Evolutionary conservation across 257 asterid genomes (phyloP).

Genomic region (Nemophila menziesii): DNA sequence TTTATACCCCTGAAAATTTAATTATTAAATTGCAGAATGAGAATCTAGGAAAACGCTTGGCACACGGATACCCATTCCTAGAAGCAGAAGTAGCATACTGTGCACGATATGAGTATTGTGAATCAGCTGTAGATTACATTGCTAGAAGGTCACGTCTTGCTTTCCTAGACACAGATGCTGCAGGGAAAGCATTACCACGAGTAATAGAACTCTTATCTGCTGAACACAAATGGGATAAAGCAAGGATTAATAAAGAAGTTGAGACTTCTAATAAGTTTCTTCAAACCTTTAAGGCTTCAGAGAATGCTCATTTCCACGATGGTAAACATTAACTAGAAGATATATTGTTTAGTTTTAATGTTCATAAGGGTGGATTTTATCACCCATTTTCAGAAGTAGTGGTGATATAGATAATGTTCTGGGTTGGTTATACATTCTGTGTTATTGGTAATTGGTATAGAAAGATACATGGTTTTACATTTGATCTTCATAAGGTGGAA

Average conservation of each 20-base stretch:
- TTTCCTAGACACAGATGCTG: conserved; percentile 95
- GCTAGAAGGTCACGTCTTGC: conserved; percentile 97
- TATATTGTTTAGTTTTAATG: background rate
- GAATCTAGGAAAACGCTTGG: conserved; percentile 87
- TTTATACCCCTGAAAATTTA: too few species aligned
- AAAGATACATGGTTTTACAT: too few species aligned
- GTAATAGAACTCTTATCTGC: conserved; percentile 63
- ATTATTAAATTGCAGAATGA: conserved; percentile 43
- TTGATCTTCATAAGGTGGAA: too few species aligned
- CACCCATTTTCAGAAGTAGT: background rate
- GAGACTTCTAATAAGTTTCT: conserved; percentile 53
- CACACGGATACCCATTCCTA: conserved; percentile 91
- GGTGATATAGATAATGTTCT: too few species aligned
- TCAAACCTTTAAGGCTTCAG: conserved; percentile 88
- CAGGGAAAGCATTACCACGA: conserved; percentile 69
- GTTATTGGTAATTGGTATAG: background rate
- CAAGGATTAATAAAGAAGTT: conserved; percentile 57
- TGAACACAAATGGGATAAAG: conserved; percentile 85
- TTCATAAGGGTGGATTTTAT: background rate
- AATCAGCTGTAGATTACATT: conserved; percentile 84
- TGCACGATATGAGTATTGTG: conserved; percentile 92
- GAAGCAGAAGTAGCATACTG: conserved; percentile 99
- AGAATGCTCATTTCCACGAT: conserved; percentile 80
- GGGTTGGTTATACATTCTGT: too few species aligned
- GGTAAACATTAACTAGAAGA: conserved; percentile 70